Evolutionary conservation across 2,329 filamentous ascomycete species (phyloP), one percentile per base, ranked within the genome.

Genomic region (Neurospora crassa): DNA sequence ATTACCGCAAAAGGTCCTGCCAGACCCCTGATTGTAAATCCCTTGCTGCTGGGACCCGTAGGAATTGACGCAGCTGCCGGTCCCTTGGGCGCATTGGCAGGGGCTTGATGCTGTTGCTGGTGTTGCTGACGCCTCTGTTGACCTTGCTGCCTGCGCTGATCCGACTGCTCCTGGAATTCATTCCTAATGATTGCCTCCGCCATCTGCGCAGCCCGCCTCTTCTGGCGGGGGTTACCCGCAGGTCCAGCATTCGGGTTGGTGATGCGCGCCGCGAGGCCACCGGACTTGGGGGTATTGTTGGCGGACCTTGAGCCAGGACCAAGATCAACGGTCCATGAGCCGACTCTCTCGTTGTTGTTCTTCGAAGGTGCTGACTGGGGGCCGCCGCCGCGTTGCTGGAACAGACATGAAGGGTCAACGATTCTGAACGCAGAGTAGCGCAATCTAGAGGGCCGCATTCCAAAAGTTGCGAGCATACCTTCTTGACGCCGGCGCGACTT

Each of bases 251-350:
- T 75, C 7, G 75, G 74, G 69, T 73, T 68, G 41, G 76, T 75
- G 71, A 78, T 76, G 72, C 77, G 77, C 37, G 76, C 80, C 70
- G 84, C 83, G 63, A 89, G 81, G 11, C 84, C 82, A 53, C 74
- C 75, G 71, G 75, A 77, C 24, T 73, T 77, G 76, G 76, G 78
- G 75, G 69, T 70, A 29, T 76, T 79, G 72, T 70, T 79, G 70
- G 69, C 67, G 80, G 76, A 78, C 79, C 70, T 79, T 79, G 74
- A 81, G 77, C 79, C 83, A 79, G 79, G 80, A 79, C 73, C 80
- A 78, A 92, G 84, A 75, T 92, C 90, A 78, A 92, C 90, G 11
- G 88, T 89, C 90, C 90, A 92, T 80, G 91, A 89, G 74, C 86
- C 85, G 78, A 91, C 86, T 78, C 89, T 87, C 73, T 87, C 85